A percentile compares a stretch with the other conserved stretches of the same genome.
phyloP scores from a whole-genome alignment of 192 early-diverging fungal species.

The Backusella morwellensis region DNA sequence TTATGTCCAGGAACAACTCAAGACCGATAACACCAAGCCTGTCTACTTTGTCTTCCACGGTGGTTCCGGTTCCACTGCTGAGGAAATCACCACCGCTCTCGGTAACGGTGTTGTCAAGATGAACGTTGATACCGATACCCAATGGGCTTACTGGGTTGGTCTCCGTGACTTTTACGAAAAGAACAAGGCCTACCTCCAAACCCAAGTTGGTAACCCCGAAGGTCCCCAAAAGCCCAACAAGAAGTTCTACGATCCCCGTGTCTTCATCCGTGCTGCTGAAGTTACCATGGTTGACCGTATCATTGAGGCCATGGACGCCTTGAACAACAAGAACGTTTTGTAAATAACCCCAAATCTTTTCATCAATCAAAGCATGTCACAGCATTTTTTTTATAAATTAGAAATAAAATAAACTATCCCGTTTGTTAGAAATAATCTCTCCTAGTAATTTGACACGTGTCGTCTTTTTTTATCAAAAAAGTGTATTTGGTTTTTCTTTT shows the following conservation, averaged over 20 bases:
- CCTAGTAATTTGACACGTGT: background rate
- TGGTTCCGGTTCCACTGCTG: slow-evolving; percentile 69
- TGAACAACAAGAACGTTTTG: slow-evolving; percentile 67
- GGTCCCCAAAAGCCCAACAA: slow-evolving; percentile 97
- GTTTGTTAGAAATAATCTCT: slow-evolving; percentile 4
- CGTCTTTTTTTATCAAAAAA: background rate
- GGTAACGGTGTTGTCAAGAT: slow-evolving; percentile 88
- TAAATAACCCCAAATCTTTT: slow-evolving; percentile 35
- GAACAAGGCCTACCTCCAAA: slow-evolving; percentile 87
- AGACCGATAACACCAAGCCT: slow-evolving; percentile 63
- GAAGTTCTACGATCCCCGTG: slow-evolving; percentile 97
- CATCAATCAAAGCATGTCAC: background rate
- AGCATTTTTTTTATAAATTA: background rate
- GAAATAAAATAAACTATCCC: background rate
- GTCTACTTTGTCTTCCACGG: slow-evolving; percentile 99
- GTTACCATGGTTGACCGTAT: slow-evolving; percentile 83
- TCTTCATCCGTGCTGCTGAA: slow-evolving; percentile 88
- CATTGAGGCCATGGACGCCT: slow-evolving; percentile 67
- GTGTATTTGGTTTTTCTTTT: background rate
- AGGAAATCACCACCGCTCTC: slow-evolving; percentile 37
- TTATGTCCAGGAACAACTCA: slow-evolving; percentile 71
- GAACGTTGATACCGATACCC: slow-evolving; percentile 99
- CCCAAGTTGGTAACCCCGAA: slow-evolving; percentile 95
- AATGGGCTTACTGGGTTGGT: slow-evolving; percentile 93
- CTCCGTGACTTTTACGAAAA: slow-evolving; percentile 84